Conservation (phyloP, 495 filamentous ascomycete species). For the Pseudevernia furfuracea region DNA sequence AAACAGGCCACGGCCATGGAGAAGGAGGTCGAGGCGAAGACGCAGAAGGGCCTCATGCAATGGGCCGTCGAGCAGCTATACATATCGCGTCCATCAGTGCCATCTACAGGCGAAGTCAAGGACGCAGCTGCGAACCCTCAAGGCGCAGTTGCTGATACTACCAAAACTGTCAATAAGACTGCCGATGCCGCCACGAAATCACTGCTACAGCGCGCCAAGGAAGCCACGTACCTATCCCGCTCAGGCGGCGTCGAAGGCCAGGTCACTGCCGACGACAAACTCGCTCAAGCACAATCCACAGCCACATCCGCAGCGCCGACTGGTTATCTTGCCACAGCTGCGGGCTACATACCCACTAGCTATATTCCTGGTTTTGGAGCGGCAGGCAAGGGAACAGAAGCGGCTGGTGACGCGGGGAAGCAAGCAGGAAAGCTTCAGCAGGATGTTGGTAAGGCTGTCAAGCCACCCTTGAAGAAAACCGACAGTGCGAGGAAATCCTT, state of each 20-base stretch:
- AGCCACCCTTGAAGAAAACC: constrained; percentile 2
- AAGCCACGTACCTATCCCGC: constrained; percentile 20
- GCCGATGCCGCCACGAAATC: constrained; percentile 18
- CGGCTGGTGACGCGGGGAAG: background rate
- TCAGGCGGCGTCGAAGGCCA: constrained; percentile 18
- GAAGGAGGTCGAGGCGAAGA: constrained; percentile 41
- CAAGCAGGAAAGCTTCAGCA: constrained; percentile 1
- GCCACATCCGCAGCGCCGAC: constrained; percentile 2
- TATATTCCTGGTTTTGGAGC: constrained; percentile 21
- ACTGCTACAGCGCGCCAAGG: constrained; percentile 22
- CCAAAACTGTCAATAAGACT: constrained; percentile 10
- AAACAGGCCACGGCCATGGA: constrained; percentile 30
- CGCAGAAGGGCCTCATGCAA: constrained; percentile 42
- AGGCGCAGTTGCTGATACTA: constrained; percentile 23
- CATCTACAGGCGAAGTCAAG: constrained; percentile 8
- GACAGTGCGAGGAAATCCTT: constrained; percentile 4
- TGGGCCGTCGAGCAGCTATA: constrained; percentile 31
- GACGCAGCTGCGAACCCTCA: background rate
- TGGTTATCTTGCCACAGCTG: constrained; percentile 20
- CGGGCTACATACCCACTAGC: constrained; percentile 22
- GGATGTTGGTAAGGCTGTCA: constrained; percentile 1
- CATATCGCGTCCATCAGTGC: constrained; percentile 5
- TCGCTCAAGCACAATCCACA: constrained; percentile 9
- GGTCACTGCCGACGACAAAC: constrained; percentile 12
- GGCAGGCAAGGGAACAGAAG: background rate